Percentiles rank a stretch among this genome's conserved stretches.
Conservation (phyloP, 163 green algal genomes). For the Botryococcus braunii region DNA sequence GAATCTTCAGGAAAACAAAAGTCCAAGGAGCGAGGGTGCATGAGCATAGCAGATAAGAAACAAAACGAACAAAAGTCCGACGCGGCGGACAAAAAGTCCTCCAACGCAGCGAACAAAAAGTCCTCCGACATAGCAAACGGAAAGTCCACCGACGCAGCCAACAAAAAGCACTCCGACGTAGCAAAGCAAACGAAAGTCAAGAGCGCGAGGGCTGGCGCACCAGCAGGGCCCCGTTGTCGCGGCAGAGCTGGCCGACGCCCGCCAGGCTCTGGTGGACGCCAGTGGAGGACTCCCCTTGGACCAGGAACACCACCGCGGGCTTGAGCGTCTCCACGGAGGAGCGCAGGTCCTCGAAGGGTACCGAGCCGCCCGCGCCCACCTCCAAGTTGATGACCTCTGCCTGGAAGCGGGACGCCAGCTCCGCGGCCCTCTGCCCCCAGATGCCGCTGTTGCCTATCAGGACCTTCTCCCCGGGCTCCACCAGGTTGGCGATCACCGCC, state of each 20-base stretch:
- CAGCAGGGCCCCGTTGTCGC: slow-evolving; percentile 67
- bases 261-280: slow-evolving; percentile 77
- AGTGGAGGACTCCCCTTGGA: slow-evolving; percentile 81
- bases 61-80: too few relatives aligned
- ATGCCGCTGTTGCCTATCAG: slow-evolving; percentile 79
- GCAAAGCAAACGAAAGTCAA: too few relatives aligned
- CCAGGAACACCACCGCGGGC: slow-evolving; percentile 77
- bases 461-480: slow-evolving; percentile 84
- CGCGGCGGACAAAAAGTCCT: too few relatives aligned
- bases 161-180: too few relatives aligned
- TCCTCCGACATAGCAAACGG: too few relatives aligned
- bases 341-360: slow-evolving; percentile 44
- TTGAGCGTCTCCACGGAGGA: slow-evolving; percentile 62
- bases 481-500: slow-evolving; percentile 74
- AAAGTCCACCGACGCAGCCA: too few relatives aligned
- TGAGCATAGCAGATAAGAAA: too few relatives aligned
- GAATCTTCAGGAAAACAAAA: too few relatives aligned
- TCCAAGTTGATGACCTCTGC: too few relatives aligned
- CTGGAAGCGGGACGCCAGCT: slow-evolving; percentile 49
- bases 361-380: not conserved
- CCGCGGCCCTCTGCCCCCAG: slow-evolving; percentile 62
- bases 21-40: too few relatives aligned
- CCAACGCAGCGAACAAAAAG: too few relatives aligned
- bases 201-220: too few relatives aligned
- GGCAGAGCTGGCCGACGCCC: slow-evolving; percentile 78